Percentiles rank a stretch among this genome's conserved stretches.
Conservation (phyloP, 164 flowering plant genomes). For the Kalanchoe fedtschenkoi region DNA sequence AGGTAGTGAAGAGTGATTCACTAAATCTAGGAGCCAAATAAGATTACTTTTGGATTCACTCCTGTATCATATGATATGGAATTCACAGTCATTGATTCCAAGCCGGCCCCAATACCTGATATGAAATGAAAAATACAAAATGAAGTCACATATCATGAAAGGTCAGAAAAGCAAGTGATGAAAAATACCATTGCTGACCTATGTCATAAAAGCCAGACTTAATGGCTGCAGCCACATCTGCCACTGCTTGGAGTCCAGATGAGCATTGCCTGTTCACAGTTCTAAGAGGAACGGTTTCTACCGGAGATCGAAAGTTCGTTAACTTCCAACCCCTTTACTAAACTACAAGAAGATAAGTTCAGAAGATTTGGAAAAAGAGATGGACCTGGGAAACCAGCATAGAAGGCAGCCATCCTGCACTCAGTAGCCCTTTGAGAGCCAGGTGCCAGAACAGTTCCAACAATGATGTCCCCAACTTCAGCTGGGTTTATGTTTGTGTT, state of each 20-base stretch:
- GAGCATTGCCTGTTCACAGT: conserved; percentile 77
- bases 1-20: neutral
- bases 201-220: conserved; percentile 59
- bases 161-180: neutral
- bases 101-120: conserved; percentile 55
- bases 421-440: conserved; percentile 51
- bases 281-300: conserved; percentile 58
- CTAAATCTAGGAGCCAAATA: neutral
- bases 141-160: neutral
- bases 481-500: conserved; percentile 38
- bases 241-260: conserved; percentile 67
- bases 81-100: conserved; percentile 46
- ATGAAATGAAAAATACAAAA: neutral
- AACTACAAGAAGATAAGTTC: neutral
- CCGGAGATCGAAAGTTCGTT: neutral
- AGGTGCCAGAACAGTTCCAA: conserved; percentile 63
- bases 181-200: conserved; percentile 16
- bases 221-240: conserved; percentile 59
- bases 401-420: conserved; percentile 67
- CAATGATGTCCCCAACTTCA: conserved; percentile 67
- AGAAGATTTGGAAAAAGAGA: conserved; percentile 1
- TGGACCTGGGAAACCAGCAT: conserved; percentile 72
- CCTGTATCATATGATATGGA: conserved; percentile 6
- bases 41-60: conserved; percentile 36
- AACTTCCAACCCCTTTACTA: neutral